These are phyloP conservation scores for Boletus sp. DNA, from an alignment of 768 basidiomycete species.

Conservation along the genomic window DNA sequence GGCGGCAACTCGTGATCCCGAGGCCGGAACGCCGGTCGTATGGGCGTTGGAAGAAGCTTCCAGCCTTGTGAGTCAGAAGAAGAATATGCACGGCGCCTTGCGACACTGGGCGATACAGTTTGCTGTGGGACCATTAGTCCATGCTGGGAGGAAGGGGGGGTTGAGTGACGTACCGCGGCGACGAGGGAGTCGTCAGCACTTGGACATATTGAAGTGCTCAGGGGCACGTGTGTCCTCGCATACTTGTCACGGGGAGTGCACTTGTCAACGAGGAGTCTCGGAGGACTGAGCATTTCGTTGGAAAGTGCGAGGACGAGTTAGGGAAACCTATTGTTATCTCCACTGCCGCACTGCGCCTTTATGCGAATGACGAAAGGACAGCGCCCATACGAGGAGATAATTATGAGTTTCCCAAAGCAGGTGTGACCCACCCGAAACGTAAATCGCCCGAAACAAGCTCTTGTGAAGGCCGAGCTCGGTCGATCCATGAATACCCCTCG, in stretches of 20 bases:
- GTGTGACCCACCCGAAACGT: constrained; percentile 20
- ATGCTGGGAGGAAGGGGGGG: neutral
- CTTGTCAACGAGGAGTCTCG: constrained; percentile 33
- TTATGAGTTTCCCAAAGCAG: constrained; percentile 15
- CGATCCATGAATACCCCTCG: neutral
- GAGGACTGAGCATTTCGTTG: constrained; percentile 17
- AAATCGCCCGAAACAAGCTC: constrained; percentile 18
- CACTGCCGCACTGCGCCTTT: constrained; percentile 24
- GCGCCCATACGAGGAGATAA: constrained; percentile 14
- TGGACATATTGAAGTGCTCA: constrained; percentile 25
- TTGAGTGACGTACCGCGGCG: constrained; percentile 14
- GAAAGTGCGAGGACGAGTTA: neutral
- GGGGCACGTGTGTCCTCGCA: constrained; percentile 30
- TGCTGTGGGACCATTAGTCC: constrained; percentile 16
- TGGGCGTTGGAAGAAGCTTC: constrained; percentile 32
- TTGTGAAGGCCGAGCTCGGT: constrained; percentile 13
- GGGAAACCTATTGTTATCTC: neutral
- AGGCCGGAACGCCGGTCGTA: constrained; percentile 34
- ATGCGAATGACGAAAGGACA: constrained; percentile 20
- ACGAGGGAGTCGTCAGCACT: constrained; percentile 31
- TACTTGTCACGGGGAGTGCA: constrained; percentile 36
- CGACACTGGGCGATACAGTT: constrained; percentile 2
- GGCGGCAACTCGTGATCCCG: constrained; percentile 33
- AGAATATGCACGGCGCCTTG: constrained; percentile 33
- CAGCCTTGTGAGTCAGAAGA: constrained; percentile 34